These are phyloP conservation scores for Anthoceros angustus DNA, from an alignment of 225 moss, liverwort and hornwort genomes.

Conservation along the genomic window DNA sequence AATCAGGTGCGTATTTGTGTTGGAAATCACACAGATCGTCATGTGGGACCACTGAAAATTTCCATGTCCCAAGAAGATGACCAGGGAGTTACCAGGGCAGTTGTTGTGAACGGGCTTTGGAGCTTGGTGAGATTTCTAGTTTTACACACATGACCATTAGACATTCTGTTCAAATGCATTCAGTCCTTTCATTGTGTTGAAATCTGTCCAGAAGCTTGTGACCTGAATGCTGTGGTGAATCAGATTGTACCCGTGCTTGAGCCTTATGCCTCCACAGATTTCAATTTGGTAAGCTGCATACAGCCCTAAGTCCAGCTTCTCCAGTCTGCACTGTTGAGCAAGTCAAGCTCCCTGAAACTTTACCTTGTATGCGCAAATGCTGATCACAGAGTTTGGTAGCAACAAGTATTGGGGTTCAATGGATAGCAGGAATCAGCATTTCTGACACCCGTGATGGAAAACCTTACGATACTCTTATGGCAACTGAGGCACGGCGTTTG, in stretches of 20 bases:
- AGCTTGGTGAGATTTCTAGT: conserved; percentile 35
- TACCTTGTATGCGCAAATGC: background rate
- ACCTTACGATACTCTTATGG: conserved; percentile 56
- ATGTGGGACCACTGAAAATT: conserved; percentile 82
- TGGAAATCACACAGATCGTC: conserved; percentile 64
- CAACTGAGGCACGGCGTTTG: conserved; percentile 54
- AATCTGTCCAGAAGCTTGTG: background rate
- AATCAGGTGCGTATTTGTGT: conserved; percentile 73
- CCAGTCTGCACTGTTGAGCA: background rate
- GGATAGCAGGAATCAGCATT: conserved; percentile 65
- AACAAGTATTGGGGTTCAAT: conserved; percentile 75
- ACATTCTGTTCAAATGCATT: background rate
- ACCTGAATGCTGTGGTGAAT: conserved; percentile 3
- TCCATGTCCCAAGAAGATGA: conserved; percentile 88
- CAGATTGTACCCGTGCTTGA: conserved; percentile 83
- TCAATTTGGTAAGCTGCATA: conserved; percentile 50
- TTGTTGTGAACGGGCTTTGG: conserved; percentile 90
- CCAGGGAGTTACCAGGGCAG: conserved; percentile 58
- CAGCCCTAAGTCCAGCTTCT: background rate
- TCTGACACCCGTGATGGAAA: conserved; percentile 75
- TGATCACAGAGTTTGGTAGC: conserved; percentile 74
- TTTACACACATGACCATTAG: background rate
- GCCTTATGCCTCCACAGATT: conserved; percentile 63
- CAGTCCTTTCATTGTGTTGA: background rate
- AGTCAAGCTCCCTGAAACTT: background rate